phyloP scores from a whole-genome alignment of 2,329 filamentous ascomycete species.

The Leptographium lundbergii region DNA sequence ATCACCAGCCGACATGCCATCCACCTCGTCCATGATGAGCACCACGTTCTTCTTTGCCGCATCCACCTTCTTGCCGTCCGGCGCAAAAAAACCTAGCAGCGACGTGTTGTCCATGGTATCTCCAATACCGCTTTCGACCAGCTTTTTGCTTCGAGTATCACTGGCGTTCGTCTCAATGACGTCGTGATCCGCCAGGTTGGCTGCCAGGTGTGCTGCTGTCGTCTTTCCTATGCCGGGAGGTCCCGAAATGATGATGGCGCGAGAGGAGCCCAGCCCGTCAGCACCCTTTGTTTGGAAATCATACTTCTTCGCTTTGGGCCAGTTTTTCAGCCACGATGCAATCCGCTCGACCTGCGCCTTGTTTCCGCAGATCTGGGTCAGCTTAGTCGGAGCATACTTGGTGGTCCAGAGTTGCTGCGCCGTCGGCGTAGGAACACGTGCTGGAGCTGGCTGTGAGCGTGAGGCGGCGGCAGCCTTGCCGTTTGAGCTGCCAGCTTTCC shows the following conservation, averaged over 20 bases:
- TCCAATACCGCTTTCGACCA: slow-evolving; percentile 77
- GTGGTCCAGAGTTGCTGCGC: slow-evolving; percentile 68
- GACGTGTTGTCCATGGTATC: slow-evolving; percentile 92
- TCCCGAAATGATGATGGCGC: slow-evolving; percentile 90
- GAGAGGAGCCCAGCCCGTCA: slow-evolving; percentile 70
- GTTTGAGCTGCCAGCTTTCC: not conserved
- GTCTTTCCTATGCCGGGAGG: slow-evolving; percentile 97
- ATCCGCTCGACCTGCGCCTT: slow-evolving; percentile 83
- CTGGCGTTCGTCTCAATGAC: slow-evolving; percentile 92
- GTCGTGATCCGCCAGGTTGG: slow-evolving; percentile 86
- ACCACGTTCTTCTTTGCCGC: slow-evolving; percentile 81
- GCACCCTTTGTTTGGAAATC: slow-evolving; percentile 72
- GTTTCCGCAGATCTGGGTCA: slow-evolving; percentile 90
- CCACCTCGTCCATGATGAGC: slow-evolving; percentile 97
- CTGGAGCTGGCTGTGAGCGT: slow-evolving; percentile 14
- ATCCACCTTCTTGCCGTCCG: slow-evolving; percentile 70
- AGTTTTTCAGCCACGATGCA: slow-evolving; percentile 74
- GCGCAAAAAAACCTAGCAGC: slow-evolving; percentile 78
- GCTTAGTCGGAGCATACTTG: slow-evolving; percentile 80
- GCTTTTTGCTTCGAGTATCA: slow-evolving; percentile 88
- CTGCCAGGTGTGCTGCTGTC: slow-evolving; percentile 87
- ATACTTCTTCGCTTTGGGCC: slow-evolving; percentile 64
- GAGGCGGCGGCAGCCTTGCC: not conserved
- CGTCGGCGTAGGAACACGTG: slow-evolving; percentile 26
- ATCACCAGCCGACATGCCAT: slow-evolving; percentile 96